Base-by-base conservation (phyloP, 2,329 filamentous ascomycete species). In the Emmonsia crescens region DNA sequence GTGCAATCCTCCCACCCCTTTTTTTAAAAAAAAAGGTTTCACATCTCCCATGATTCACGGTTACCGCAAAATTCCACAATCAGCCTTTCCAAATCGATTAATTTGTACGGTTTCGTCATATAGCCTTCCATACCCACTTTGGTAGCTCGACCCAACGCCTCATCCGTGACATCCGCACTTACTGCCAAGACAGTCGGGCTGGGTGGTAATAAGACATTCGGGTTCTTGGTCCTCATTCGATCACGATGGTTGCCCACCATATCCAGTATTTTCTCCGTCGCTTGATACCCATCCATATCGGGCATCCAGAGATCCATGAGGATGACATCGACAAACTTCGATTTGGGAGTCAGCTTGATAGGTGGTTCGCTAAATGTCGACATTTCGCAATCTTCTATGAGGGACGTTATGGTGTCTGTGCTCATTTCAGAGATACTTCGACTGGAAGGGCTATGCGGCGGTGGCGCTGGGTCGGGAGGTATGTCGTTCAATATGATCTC, bases 271-370 rank as follows among this genome's bases (percentile, higher is more conserved):
- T 78, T 76, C 67, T 82, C 79, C 0, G 86, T 83, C 1, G 87
- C 87, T 69, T 89, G 83, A 65, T 88, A 89, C 1, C 87, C 87
- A 68, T 89, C 86, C 78, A 89, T 85, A 65, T 85, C 78, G 0
- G 87, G 87, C 85, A 89, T 89, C 87, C 87, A 89, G 10, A 89
- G 79, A 72, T 89, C 87, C 87, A 89, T 89, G 51, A 89, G 74
- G 29, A 89, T 79, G 1, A 87, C 80, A 67, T 88, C 82, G 61
- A 89, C 82, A 2, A 73, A 72, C 61, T 75, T 76, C 12, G 70
- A 64, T 49, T 74, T 71, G 65, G 64, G 66, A 57, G 64, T 67
- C 12, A n/a, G 44, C 10, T 27, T 42, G 33, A n/a, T 24, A 24
- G 16, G 8, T 36, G 24, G 24, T 49, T 59, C 46, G n/a, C 29